Conservation (phyloP, 2,329 filamentous ascomycete species). For the Trichoderma breve region DNA sequence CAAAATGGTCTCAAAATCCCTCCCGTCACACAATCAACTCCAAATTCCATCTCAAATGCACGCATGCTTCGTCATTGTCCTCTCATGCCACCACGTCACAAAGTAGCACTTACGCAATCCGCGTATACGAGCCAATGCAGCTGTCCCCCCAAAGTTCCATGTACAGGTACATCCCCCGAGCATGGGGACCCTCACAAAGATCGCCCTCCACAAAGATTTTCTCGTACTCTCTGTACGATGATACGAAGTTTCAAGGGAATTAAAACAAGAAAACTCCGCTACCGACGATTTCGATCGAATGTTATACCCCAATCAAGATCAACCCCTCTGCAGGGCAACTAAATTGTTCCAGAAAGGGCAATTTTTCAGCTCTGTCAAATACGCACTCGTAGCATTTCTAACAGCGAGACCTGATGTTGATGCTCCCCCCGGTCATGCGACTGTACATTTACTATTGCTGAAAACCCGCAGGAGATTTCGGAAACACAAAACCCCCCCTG, state of each 20-base stretch:
- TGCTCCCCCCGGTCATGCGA: not conserved
- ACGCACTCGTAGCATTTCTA: not conserved
- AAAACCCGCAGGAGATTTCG: constrained; percentile 6
- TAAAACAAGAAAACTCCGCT: not conserved
- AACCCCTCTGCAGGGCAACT: not conserved
- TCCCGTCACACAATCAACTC: not conserved
- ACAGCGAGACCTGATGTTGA: not conserved
- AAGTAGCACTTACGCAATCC: not conserved
- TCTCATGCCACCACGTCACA: not conserved
- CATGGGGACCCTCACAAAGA: not conserved
- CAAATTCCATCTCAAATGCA: not conserved
- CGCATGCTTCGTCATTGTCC: not conserved
- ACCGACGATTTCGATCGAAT: not conserved
- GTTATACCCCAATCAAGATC: not conserved
- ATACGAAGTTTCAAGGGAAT: constrained; percentile 4
- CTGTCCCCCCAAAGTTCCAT: not conserved
- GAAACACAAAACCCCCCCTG: not conserved
- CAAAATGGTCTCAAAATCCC: not conserved
- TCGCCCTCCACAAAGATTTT: not conserved
- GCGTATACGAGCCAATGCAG: constrained; percentile 2
- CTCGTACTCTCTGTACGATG: not conserved
- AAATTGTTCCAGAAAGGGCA: not conserved
- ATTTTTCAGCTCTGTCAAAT: not conserved
- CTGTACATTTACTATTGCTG: not conserved
- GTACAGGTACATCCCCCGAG: not conserved